These are phyloP conservation scores for Sporothrix curviconia DNA, from an alignment of 2,329 filamentous ascomycete species.

Conservation along the genomic window DNA sequence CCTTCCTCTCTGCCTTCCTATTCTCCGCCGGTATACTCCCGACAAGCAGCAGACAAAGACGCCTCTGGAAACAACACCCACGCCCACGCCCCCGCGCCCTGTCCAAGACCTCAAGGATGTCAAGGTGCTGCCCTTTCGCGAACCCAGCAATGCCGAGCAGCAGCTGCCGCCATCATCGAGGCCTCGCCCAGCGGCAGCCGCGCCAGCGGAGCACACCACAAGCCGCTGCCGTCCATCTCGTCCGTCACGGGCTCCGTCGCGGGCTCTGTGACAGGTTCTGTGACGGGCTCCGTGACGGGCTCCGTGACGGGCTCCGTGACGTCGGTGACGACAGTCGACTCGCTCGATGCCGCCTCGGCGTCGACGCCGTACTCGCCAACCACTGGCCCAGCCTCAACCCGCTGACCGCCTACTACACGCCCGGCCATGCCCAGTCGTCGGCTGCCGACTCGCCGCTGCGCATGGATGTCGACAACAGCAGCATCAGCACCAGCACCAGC, in stretches of 20 bases:
- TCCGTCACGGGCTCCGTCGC: not conserved
- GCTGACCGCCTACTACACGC: conserved; percentile 41
- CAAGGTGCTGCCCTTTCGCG: conserved; percentile 9
- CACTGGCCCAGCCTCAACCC: conserved; percentile 47
- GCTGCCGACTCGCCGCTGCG: conserved; percentile 39
- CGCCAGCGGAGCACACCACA: conserved; percentile 21
- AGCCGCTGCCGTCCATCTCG: conserved; percentile 24
- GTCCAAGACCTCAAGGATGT: no score
- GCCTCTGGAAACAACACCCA: no score
- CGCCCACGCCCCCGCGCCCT: not conserved
- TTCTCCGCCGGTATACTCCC: not conserved
- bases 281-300: not conserved
- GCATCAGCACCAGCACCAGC: conserved; percentile 29
- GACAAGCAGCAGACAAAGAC: not conserved
- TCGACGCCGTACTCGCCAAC: conserved; percentile 21
- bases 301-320: not conserved
- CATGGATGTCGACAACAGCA: conserved; percentile 43
- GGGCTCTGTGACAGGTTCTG: not conserved
- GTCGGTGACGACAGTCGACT: conserved; percentile 1
- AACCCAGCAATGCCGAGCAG: not conserved
- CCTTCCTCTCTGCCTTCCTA: conserved; percentile 3
- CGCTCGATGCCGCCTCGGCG: not conserved
- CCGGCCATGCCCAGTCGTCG: conserved; percentile 37
- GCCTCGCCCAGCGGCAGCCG: no score
- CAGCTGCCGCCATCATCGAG: no score